A percentile compares a stretch with the other conserved stretches of the same genome.
These are phyloP conservation scores for Xylaria nigripes DNA, from an alignment of 495 filamentous ascomycete genomes.

Conservation along the genomic window DNA sequence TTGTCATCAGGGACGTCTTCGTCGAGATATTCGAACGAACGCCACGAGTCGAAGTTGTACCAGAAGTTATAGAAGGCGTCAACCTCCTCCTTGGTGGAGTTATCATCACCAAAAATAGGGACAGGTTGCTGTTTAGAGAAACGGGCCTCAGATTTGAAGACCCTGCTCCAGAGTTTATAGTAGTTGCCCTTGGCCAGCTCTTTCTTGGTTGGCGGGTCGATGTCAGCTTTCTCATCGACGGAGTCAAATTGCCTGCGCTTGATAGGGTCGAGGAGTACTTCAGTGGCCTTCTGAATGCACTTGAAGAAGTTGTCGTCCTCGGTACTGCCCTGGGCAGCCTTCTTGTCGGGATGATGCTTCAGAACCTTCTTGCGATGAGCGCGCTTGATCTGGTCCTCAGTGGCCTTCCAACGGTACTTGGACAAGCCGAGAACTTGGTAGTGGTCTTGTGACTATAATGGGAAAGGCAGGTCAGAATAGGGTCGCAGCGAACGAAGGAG, in stretches of 20 bases:
- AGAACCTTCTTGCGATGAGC: conserved; percentile 99
- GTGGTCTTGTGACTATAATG: conserved; percentile 77
- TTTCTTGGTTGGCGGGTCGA: conserved; percentile 89
- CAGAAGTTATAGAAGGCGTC: conserved; percentile 98
- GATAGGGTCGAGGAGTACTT: conserved; percentile 82
- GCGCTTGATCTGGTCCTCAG: conserved; percentile 95
- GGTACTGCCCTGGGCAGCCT: conserved; percentile 74
- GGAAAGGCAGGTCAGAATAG: conserved; percentile 20
- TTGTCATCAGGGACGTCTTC: conserved; percentile 98
- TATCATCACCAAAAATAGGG: conserved; percentile 74
- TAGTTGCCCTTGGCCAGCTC: conserved; percentile 73
- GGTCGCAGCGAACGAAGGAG: neutral
- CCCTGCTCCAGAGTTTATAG: conserved; percentile 84
- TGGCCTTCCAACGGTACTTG: conserved; percentile 84
- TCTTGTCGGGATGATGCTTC: conserved; percentile 97
- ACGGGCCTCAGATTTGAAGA: conserved; percentile 82
- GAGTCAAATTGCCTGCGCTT: conserved; percentile 95
- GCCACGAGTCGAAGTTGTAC: conserved; percentile 98
- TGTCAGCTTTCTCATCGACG: conserved; percentile 85
- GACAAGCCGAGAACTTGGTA: conserved; percentile 92
- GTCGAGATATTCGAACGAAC: conserved; percentile 94
- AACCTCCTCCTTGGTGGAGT: conserved; percentile 78
- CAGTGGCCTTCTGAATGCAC: conserved; percentile 97
- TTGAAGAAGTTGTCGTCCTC: conserved; percentile 99
- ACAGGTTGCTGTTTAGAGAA: conserved; percentile 89